Conservation (phyloP, 352 stramenopile species). For the Globisporangium mamillatum region DNA sequence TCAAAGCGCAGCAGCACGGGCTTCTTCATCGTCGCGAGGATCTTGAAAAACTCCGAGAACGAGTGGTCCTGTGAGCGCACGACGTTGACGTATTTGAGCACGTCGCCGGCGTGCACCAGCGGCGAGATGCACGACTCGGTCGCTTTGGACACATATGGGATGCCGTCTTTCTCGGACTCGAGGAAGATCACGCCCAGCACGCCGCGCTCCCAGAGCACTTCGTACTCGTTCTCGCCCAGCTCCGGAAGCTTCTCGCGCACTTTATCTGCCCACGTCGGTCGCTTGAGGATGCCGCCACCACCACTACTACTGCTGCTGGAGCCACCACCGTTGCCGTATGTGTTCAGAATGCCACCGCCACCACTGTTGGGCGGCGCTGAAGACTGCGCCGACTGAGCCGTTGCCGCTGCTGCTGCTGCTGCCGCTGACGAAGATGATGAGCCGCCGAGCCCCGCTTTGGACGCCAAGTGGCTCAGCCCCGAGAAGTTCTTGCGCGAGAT, state of each 20-base stretch:
- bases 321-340: neutral
- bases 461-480: constrained; percentile 35
- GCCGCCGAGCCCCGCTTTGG: constrained; percentile 36
- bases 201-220: constrained; percentile 84
- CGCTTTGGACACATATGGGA: constrained; percentile 84
- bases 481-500: constrained; percentile 69
- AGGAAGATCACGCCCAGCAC: constrained; percentile 87
- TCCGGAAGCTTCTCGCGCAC: constrained; percentile 75
- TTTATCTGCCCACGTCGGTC: constrained; percentile 73
- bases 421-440: constrained; percentile 19
- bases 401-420: constrained; percentile 14
- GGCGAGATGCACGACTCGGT: constrained; percentile 85
- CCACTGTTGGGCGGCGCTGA: constrained; percentile 16
- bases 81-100: constrained; percentile 84
- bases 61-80: constrained; percentile 85
- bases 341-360: constrained; percentile 1
- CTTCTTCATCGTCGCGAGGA: constrained; percentile 89
- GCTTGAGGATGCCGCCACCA: constrained; percentile 21
- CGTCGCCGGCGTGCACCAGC: constrained; percentile 63
- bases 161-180: constrained; percentile 81
- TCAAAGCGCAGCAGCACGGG: constrained; percentile 84
- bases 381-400: neutral
- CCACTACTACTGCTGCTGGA: neutral
- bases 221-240: constrained; percentile 80
- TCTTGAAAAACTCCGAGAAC: constrained; percentile 90